A percentile compares a stretch with the other conserved stretches of the same genome.
Conservation (phyloP, 139 green algal genomes). For the Chlorella sp. region DNA sequence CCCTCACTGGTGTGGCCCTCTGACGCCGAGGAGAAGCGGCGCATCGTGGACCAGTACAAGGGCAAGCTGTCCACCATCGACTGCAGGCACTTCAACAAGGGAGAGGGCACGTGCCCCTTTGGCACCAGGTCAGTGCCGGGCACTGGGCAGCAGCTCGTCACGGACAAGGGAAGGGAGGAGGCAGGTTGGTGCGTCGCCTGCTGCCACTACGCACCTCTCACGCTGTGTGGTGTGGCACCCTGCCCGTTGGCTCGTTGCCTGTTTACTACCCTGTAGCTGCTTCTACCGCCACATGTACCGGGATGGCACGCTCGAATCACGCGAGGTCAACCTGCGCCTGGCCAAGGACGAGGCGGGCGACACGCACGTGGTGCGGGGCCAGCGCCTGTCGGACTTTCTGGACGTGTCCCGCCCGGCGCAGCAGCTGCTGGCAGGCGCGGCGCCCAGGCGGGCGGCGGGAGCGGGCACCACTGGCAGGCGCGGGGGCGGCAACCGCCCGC, state of each 20-base stretch:
- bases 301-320: conserved; percentile 45
- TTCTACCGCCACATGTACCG: conserved; percentile 72
- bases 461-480: no score
- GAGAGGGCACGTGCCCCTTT: conserved; percentile 67
- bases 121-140: conserved; percentile 43
- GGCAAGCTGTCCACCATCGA: conserved; percentile 36
- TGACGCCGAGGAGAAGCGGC: conserved; percentile 47
- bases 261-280: conserved; percentile 48
- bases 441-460: no score
- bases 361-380: conserved; percentile 13
- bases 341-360: conserved; percentile 13
- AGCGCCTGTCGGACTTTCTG: neutral
- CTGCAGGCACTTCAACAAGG: conserved; percentile 58
- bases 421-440: no score
- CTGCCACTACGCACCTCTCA: no score
- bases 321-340: conserved; percentile 8
- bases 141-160: no score
- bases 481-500: no score
- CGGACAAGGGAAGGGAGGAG: no score
- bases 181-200: no score
- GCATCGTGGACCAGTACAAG: conserved; percentile 40
- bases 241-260: no score
- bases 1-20: conserved; percentile 60
- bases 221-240: no score
- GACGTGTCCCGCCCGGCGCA: no score